Evolutionary conservation across 2,329 filamentous ascomycete species (phyloP), one percentile per base, ranked within the genome.

Genomic region (Xylariaceae sp.): DNA sequence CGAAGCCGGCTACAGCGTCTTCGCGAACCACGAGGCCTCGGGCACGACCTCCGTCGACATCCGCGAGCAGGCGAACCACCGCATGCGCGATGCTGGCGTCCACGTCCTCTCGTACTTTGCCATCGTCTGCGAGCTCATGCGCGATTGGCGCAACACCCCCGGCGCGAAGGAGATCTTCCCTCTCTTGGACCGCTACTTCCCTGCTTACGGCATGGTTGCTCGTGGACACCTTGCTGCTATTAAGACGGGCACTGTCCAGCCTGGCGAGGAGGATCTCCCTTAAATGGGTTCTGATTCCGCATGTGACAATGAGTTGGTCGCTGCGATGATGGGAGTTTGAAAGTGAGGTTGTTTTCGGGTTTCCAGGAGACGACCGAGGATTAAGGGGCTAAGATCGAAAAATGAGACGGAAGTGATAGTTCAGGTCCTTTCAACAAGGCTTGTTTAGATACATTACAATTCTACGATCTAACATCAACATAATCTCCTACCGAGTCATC

Each of bases 1-100:
- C 42, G 81, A 85, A 11, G 87, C 83, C 49, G 88, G 88, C 30
- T 92, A 90, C 76, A 82, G 82, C 44, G 88, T 92, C 59, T 90
- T 82, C 76, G 87, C 86, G 66, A 89, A 90, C 73, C 80, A 86
- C 55, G 88, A 91, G 67, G 88, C 85, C 1, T 86, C 81, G 0
- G 88, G 87, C 1, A 90, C 88, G 1, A 85, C 85, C 17, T 83
- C 80, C 1, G 69, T 75, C 45, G 78, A 87, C 50, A 78, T 88
- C 59, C 80, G 85, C 5, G 83, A 86, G 60, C 79, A 85, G 53
- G 81, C 85, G 45, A 89, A 90, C 72, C 77, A 82, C 37, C 81
- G 86, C 51, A 89, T 90, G 86, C 76, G 82, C 57, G 70, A 76
- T 23, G 86, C 87, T 0, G 88, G 88, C 42, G 87, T 89, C 2